Evolutionary conservation across 2,329 filamentous ascomycete genomes (phyloP), one percentile per base, ranked within the genome.

Genomic region (Pseudogymnoascus destructans): DNA sequence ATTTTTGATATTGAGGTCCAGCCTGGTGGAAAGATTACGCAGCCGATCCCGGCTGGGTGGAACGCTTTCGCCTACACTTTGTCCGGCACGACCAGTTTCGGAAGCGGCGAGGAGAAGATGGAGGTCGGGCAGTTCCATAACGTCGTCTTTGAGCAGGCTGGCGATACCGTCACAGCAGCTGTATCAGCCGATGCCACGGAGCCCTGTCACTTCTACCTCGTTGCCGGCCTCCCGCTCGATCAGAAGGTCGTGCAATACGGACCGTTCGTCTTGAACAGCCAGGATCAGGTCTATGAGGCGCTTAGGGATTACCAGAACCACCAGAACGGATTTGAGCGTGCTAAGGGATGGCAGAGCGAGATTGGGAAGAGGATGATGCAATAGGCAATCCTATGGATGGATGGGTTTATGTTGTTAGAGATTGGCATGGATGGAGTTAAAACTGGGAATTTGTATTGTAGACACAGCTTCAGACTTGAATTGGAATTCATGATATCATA

Each of bases 31-130:
- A 81, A 77, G 60, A 75, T 97, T 63, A 77, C 76, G 19, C 92
- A 97, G 74, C 72, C 80, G 4, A 69, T 97, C 2, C 92, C 92
- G 0, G 73, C 77, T 61, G 85, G 84, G 25, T 97, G 90, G 89
- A 96, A 95, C 70, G 83, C 88, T 1, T 97, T 97, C 67, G 84
- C 85, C 13, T 97, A 96, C 71, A 85, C 82, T 3, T 76, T 97
- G n/a, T 77, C 84, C 60, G 92, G 92, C 19, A 80, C 78, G 6
- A 83, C 82, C 1, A 74, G 75, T 65, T 87, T 86, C 70, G 83
- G 77, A 63, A 75, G 71, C 42, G 80, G 66, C 5, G 70, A 75
- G 58, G 71, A 74, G 21, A 74, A 74, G 65, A 75, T 72, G 57
- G 73, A 73, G 2, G 79, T 92, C 11, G 76, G 77, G 59, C 79